Evolutionary conservation across 345 rosid species (phyloP).

Genomic region (Moringa oleifera): DNA sequence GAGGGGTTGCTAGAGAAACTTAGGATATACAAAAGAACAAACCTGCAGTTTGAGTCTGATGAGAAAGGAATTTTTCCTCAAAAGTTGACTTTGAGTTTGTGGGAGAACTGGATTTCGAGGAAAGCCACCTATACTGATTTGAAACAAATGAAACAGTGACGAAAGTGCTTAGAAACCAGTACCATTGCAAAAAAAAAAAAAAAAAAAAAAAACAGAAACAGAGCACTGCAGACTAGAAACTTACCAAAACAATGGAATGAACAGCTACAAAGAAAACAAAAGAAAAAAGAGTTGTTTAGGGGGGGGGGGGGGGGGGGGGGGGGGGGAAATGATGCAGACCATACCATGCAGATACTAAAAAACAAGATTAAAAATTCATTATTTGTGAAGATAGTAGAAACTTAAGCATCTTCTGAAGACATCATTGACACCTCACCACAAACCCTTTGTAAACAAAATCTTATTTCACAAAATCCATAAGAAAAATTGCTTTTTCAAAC

Average conservation of each 20-base stretch:
- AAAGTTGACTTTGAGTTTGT: constrained; percentile 65
- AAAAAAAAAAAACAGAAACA: background rate
- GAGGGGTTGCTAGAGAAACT: constrained; percentile 2
- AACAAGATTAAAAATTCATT: too few species aligned
- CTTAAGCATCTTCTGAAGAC: background rate
- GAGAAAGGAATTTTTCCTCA: constrained; percentile 96
- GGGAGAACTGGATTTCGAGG: constrained; percentile 67
- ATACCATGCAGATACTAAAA: too few species aligned
- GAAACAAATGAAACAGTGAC: constrained; percentile 21
- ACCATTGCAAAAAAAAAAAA: background rate
- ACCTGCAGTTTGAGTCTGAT: constrained; percentile 95
- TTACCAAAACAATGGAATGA: background rate
- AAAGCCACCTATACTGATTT: constrained; percentile 98
- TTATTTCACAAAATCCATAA: background rate
- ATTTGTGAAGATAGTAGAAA: background rate
- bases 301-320: too few species aligned
- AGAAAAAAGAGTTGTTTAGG: background rate
- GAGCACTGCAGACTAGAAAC: background rate
- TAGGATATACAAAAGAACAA: constrained; percentile 16
- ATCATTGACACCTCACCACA: background rate
- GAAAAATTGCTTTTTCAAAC: background rate
- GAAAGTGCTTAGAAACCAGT: constrained; percentile 13
- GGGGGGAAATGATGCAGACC: too few species aligned
- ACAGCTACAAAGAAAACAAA: background rate
- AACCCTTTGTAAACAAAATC: too few species aligned